Conservation (phyloP, 2,329 filamentous ascomycete species). For the Sarocladium oryzae region DNA sequence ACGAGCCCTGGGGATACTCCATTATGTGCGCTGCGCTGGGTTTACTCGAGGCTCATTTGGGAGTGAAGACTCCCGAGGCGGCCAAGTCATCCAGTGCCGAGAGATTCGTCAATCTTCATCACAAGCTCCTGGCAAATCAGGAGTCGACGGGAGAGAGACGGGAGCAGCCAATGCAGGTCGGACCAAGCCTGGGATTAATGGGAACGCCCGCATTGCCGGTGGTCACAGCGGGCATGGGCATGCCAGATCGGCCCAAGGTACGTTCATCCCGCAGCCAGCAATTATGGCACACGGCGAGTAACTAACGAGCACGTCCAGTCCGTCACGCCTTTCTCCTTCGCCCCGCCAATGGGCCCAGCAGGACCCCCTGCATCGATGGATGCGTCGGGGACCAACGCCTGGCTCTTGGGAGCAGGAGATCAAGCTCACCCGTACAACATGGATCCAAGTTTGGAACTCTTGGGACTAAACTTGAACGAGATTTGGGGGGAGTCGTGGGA, state of each 20-base stretch:
- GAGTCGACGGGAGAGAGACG: conserved; percentile 30
- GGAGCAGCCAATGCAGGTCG: not conserved
- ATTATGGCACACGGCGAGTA: not conserved
- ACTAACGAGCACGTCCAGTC: conserved; percentile 24
- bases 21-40: conserved; percentile 57
- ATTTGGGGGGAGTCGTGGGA: conserved; percentile 48
- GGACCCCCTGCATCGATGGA: conserved; percentile 21
- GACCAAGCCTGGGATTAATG: conserved; percentile 6
- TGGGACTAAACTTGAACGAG: conserved; percentile 49
- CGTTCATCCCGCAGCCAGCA: not conserved
- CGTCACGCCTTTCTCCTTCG: conserved; percentile 34
- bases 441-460: conserved; percentile 46
- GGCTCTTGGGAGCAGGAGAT: conserved; percentile 24
- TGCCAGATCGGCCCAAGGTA: conserved; percentile 34
- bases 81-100: conserved; percentile 55
- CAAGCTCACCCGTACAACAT: conserved; percentile 37
- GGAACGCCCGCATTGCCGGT: conserved; percentile 3
- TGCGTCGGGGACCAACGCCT: conserved; percentile 23
- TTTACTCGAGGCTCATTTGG: conserved; percentile 52
- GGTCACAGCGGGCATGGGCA: conserved; percentile 24
- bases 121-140: conserved; percentile 49
- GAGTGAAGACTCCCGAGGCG: conserved; percentile 47
- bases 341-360: conserved; percentile 27
- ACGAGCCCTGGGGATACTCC: conserved; percentile 58
- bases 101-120: conserved; percentile 52